phyloP scores from a whole-genome alignment of 495 filamentous ascomycete genomes.

The Rostrohypoxylon terebratum region DNA sequence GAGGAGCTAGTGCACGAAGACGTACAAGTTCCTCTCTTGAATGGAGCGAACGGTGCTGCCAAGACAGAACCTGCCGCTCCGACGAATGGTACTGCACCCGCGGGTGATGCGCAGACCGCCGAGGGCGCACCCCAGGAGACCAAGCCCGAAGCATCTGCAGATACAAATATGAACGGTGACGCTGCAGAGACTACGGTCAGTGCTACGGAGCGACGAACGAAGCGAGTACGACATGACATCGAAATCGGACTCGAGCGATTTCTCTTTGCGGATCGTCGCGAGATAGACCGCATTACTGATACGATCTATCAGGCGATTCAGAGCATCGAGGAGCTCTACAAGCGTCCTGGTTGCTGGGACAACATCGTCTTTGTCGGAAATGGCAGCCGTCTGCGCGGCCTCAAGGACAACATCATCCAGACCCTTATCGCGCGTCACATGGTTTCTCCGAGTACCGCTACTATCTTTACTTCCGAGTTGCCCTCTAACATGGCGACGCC shows the following conservation, averaged over 20 bases:
- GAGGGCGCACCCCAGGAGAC: constrained; percentile 35
- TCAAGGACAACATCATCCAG: constrained; percentile 86
- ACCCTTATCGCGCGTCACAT: constrained; percentile 85
- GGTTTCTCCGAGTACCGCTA: constrained; percentile 88
- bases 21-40: constrained; percentile 60
- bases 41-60: constrained; percentile 52
- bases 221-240: constrained; percentile 73
- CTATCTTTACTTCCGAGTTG: constrained; percentile 96
- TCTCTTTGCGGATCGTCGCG: constrained; percentile 75
- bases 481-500: constrained; percentile 92
- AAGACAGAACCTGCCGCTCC: constrained; percentile 52
- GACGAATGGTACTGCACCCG: constrained; percentile 54
- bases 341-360: constrained; percentile 89
- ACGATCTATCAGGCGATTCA: constrained; percentile 85
- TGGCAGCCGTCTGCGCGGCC: constrained; percentile 82
- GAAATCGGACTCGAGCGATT: constrained; percentile 92
- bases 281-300: constrained; percentile 83
- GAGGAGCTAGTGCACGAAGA: constrained; percentile 80
- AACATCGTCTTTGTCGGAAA: constrained; percentile 88
- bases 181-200: constrained; percentile 10
- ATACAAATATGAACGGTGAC: constrained; percentile 32
- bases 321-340: constrained; percentile 79
- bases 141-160: constrained; percentile 32
- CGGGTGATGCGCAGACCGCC: constrained; percentile 53
- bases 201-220: constrained; percentile 52